Base-by-base conservation (phyloP, 495 filamentous ascomycete species). In the Trypethelium eluteriae region DNA sequence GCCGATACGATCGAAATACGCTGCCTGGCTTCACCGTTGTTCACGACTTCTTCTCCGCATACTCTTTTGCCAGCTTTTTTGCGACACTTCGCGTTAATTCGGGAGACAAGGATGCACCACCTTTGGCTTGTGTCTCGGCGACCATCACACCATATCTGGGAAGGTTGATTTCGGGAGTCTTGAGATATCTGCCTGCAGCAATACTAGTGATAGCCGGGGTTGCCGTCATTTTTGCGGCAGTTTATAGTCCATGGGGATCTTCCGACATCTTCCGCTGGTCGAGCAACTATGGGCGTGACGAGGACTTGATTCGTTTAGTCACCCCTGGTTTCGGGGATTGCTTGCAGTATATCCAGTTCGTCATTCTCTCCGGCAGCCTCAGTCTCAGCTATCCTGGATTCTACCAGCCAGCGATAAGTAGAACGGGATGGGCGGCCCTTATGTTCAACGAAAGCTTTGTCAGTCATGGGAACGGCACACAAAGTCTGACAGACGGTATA, bases 291-390 rank as follows among this genome's bases (percentile, higher is more conserved):
- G 95, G 94, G 38, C 86, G 93, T 70, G 95, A 98, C 69, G 88
- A 90, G 56, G 94, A 98, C 75, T 81, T 97, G 66, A 81, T 98
- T 49, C 88, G 94, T 39, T 79, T 98, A 41, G 92, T 98, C 32
- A 98, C 94, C 7, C 94, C 94, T 14, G 94, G 94, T 0, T 98
- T 98, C 74, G 92, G 91, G 11, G 94, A 98, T 70, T 98, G 94
- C 75, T 84, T 98, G 39, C 93, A 98, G 77, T 98, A 98, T 74
- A 88, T 98, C 39, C 94, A 98, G 73, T 98, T 95, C 69, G 83
- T 93, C 62, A 89, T 93, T 25, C 81, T 98, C 41, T 92, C 93
- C 0, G 95, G 95, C 1, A 85, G 88, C 49, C 78, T 98, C 50
- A 90, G 88, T 34, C 77, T 98, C 69, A 86, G 89, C 66, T 98